Base-by-base conservation (phyloP, 2,329 filamentous ascomycete species). In the Colletotrichum truncatum region DNA sequence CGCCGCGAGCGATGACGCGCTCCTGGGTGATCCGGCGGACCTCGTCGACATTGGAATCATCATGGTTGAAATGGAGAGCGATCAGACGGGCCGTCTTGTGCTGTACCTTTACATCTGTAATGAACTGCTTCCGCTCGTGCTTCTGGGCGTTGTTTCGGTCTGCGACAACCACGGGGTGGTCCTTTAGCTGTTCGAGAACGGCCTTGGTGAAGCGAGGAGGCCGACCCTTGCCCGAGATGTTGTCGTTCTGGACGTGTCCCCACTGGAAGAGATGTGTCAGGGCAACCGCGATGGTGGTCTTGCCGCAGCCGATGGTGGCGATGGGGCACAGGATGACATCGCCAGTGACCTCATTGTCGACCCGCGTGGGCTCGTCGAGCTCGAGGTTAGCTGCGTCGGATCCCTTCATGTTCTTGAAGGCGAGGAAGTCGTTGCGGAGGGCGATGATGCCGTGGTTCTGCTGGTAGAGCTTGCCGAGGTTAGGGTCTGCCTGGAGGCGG, bases 221-320 rank as follows among this genome's bases (percentile, higher is more conserved):
- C 34, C 95, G 92, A 59, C 86, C 87, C 75, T 92, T 91, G 68
- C 90, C 93, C 55, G 89, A 89, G 65, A 99, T 96, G 74, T 99
- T 97, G 80, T 99, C 96, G 75, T 99, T 99, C 75, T 99, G 96
- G 51, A 98, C 84, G 75, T 97, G 94, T 14, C 93, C 95, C 92
- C 94, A 98, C 58, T 85, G 88, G 70, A 98, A 98, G 1, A 99
- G 85, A 73, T 93, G 90, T 4, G 87, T 86, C 18, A 99, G 82
- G 3, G 93, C 94, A 52, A 97, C 79, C 3, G 93, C 94, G 52
- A 99, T 81, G 0, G 96, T 99, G 0, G 96, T 99, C 84, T 99
- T 99, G 60, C 96, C 96, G 74, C 96, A 99, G 9, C 96, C 96
- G 57, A 99, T 91, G 1, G 96, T 97, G 2, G 96, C 94, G 71